Base-by-base conservation (phyloP, 1,284 basidiomycete genomes). In the Peniophora sp. region DNA sequence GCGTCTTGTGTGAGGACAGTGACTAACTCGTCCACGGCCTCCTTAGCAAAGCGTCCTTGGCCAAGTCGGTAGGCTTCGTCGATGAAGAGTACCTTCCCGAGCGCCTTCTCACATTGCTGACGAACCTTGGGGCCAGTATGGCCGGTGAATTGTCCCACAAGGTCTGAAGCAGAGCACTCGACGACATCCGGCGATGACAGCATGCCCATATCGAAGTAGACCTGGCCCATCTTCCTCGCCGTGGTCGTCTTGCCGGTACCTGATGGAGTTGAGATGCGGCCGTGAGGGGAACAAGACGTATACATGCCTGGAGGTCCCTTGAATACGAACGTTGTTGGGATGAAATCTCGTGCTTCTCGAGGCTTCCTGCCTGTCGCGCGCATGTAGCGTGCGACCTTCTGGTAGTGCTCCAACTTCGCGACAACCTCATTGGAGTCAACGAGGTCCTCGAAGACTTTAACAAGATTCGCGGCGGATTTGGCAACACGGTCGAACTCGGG, bases 1-100 rank as follows among this genome's bases (percentile, higher is more conserved):
- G 62, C 66, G 8, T 79, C 73, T 37, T 81, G 66, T 1, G 83
- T 85, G 52, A 85, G 66, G 22, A 81, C 57, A 10, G 74, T 73
- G n/a, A 85, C 83, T 15, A 85, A 59, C 56, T 85, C 82, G 57
- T 85, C 83, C 46, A 83, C 73, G 2, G 83, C 83, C 59, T 85
- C 83, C 56, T 83, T 72, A 0, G 81, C 80, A 53, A 83, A 85
- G 10, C 66, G 74, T 1, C 83, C 83, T 49, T 81, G 71, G 15
- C 37, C 37, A 24, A 85, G 67, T 15, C 79, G 67, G 53, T 85
- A 85, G 0, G 82, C 82, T 56, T 85, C 83, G 50, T 85, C 83
- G 36, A 85, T 70, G 85, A 84, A 3, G 23, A 85, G 71, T 6
- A 85, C 79, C 47, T 72, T 73, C 2, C 83, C 83, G 0, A 83